These are phyloP conservation scores for Gentiana macrophylla DNA, from an alignment of 257 asterid genomes.

Conservation along the genomic window DNA sequence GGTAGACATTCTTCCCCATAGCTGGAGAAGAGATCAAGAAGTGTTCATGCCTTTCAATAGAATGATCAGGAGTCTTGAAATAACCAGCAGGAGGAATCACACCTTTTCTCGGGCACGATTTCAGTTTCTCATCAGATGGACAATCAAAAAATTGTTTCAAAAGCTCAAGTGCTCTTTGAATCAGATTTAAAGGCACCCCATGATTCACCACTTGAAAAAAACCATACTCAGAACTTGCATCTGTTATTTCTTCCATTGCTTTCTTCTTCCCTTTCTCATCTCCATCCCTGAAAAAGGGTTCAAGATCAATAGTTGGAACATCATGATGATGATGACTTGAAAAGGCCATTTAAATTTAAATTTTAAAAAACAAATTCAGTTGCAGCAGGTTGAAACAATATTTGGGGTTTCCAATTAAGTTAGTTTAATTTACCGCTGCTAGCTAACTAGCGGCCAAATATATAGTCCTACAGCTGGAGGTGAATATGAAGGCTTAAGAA, in stretches of 20 bases:
- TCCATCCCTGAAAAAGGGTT: constrained; percentile 16
- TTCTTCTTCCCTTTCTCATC: constrained; percentile 18
- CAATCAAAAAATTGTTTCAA: constrained; percentile 19
- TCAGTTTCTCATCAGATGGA: constrained; percentile 27
- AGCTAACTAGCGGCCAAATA: too few relatives aligned
- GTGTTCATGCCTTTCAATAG: constrained; percentile 30
- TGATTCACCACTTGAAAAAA: constrained; percentile 33
- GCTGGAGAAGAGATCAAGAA: constrained; percentile 34
- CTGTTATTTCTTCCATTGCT: constrained; percentile 15
- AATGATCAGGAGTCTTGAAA: constrained; percentile 21
- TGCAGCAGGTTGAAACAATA: too few relatives aligned
- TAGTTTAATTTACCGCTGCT: too few relatives aligned
- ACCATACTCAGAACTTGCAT: constrained; percentile 28
- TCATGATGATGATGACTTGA: neutral
- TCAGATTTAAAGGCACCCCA: constrained; percentile 26
- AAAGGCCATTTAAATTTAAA: neutral
- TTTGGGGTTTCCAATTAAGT: too few relatives aligned
- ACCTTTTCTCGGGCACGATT: constrained; percentile 9
- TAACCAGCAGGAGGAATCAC: constrained; percentile 34
- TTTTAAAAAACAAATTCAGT: too few relatives aligned
- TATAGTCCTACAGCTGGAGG: too few relatives aligned
- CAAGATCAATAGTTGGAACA: constrained; percentile 36
- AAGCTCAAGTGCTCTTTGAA: constrained; percentile 30
- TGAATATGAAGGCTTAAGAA: too few relatives aligned
- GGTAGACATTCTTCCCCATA: constrained; percentile 13